A percentile compares a stretch with the other conserved stretches of the same genome.
phyloP scores from a whole-genome alignment of 1,284 basidiomycete species.

The Microstroma glucosiphilum region DNA sequence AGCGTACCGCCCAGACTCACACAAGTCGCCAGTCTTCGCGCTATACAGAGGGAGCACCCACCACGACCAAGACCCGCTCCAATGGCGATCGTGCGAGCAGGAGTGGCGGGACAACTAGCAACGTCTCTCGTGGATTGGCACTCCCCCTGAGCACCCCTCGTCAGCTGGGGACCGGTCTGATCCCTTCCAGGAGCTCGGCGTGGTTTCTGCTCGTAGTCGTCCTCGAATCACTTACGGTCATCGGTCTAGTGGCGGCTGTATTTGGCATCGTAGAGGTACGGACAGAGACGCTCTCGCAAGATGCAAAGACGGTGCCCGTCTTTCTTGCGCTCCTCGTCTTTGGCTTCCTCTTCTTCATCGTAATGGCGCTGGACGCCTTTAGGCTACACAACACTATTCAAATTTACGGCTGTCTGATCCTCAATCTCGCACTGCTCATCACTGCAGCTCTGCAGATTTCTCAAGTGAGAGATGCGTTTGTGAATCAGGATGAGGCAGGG shows the following conservation, averaged over 20 bases:
- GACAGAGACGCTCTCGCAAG: slow-evolving; percentile 20
- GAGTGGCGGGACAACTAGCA: too few relatives aligned
- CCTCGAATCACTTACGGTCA: slow-evolving; percentile 29
- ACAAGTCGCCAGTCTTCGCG: too few relatives aligned
- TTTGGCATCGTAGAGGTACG: slow-evolving; percentile 24
- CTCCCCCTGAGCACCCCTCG: too few relatives aligned
- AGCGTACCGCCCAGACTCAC: too few relatives aligned
- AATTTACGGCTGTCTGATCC: slow-evolving; percentile 22
- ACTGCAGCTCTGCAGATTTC: slow-evolving; percentile 36
- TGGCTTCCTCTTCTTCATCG: slow-evolving; percentile 33
- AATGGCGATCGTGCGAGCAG: too few relatives aligned
- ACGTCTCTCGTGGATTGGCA: too few relatives aligned
- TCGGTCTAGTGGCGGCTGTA: slow-evolving; percentile 30
- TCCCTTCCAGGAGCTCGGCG: not conserved
- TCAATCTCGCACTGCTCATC: slow-evolving; percentile 36
- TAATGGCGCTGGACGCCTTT: slow-evolving; percentile 36
- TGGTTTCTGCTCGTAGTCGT: slow-evolving; percentile 22
- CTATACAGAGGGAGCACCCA: too few relatives aligned
- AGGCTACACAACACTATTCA: slow-evolving; percentile 43
- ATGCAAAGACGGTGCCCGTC: slow-evolving; percentile 41
- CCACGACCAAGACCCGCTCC: too few relatives aligned
- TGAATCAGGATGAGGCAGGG: slow-evolving; percentile 21
- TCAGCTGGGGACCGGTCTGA: not conserved
- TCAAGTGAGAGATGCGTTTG: slow-evolving; percentile 32
- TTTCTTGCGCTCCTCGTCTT: slow-evolving; percentile 39